Evolutionary conservation across 73 alveolate species (phyloP).

Genomic region (Tetrahymena borealis): DNA sequence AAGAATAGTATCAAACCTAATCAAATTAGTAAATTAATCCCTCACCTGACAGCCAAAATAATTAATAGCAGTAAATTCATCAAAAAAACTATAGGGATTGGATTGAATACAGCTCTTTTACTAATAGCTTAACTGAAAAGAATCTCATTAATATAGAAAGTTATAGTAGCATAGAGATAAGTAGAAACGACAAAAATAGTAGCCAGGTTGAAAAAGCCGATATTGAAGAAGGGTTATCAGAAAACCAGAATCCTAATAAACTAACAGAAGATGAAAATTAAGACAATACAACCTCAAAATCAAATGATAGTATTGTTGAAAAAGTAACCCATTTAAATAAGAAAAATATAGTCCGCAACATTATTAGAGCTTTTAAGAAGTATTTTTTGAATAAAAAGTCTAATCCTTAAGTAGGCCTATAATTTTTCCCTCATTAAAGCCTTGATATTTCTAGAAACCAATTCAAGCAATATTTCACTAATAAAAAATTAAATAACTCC

Average conservation of each 20-base stretch:
- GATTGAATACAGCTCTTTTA: neutral
- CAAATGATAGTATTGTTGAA: neutral
- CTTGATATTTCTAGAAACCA: neutral
- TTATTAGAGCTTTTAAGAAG: neutral
- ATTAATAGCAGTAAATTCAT: neutral
- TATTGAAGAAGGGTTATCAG: neutral
- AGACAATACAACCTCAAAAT: neutral
- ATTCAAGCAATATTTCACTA: neutral
- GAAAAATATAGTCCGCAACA: neutral
- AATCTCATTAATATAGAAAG: neutral
- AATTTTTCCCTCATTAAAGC: neutral
- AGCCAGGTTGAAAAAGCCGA: neutral
- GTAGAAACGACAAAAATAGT: neutral
- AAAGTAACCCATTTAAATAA: neutral
- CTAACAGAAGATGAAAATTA: neutral
- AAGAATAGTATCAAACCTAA: neutral
- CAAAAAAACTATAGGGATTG: neutral
- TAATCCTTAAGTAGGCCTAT: neutral
- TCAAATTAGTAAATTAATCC: neutral
- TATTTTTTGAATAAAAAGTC: neutral
- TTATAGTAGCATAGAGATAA: neutral
- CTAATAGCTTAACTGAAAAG: neutral
- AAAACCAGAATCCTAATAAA: neutral
- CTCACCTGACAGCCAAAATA: neutral
- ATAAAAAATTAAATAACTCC: neutral